Base-by-base conservation (phyloP, 108 stramenopile genomes). In the Cyclostephanos tholiformis region DNA sequence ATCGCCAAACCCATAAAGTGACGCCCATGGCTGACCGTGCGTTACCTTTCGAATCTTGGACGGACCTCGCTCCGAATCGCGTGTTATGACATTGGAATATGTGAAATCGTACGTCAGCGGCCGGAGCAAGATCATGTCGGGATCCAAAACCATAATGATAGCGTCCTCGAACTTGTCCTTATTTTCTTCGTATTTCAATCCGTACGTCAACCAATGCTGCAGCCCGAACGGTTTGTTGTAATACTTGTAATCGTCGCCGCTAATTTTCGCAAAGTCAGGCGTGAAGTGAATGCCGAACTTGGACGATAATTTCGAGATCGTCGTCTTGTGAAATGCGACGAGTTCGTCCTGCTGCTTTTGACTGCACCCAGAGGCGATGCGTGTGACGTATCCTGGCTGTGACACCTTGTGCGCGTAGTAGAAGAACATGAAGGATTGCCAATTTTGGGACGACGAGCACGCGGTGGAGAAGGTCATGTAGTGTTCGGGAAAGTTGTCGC, bases 201-300 rank as follows among this genome's bases (percentile, higher is more conserved):
- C 83, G 50, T 94, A 53, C 27, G 79, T 72, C 67, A 97, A 70
- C 88, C 86, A 98, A 67, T 96, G 95, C 26, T 79, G 80, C 53
- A 96, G 43, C 8, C 95, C 97, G 46, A 78, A 92, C 0, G 97
- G 97, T 71, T 98, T 98, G 83, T 98, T 98, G 85, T 85, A 97
- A 75, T 91, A 96, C 44, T 94, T 89, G 83, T 89, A 96, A 32
- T 67, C 72, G 1, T 67, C 75, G 17, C 85, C 85, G 20, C 73
- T 67, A 59, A 69, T 67, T 48, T 83, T 69, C 22, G 69, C 30
- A 65, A 79, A 89, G 49, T 88, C 71, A 8, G 94, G 91, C 12
- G 94, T 91, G 62, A 95, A 89, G 61, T 92, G 89, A 10, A 95
- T 39, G 6, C 71, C 50, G 64, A 91, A 96, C 10, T 77, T 56